Percentiles rank a stretch among this genome's conserved stretches.
Conservation (phyloP, 768 basidiomycete species). For the Boletus bicolor region DNA sequence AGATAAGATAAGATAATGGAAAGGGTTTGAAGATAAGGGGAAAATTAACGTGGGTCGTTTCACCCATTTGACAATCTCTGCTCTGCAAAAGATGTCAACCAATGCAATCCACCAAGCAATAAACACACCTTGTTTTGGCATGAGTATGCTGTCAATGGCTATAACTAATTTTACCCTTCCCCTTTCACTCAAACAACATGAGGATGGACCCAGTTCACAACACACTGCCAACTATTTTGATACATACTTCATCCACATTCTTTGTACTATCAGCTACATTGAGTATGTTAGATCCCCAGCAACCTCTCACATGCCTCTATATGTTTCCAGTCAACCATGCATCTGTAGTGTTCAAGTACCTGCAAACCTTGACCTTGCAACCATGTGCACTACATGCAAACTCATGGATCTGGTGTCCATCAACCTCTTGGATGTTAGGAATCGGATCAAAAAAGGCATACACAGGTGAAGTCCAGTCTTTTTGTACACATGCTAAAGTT, state of each 20-base stretch:
- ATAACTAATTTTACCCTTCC: not conserved
- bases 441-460: constrained; percentile 36
- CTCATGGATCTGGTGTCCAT: constrained; percentile 22
- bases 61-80: not conserved
- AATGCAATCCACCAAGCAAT: not conserved
- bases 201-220: not conserved
- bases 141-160: not conserved
- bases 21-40: no score
- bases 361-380: constrained; percentile 20
- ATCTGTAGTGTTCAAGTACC: constrained; percentile 29
- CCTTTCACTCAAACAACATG: not conserved
- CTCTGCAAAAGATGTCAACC: not conserved
- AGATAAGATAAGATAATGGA: no score
- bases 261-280: constrained; percentile 7
- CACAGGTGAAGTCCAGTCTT: constrained; percentile 32
- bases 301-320: constrained; percentile 26
- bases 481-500: not conserved
- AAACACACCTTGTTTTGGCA: not conserved
- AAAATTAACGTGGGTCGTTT: no score
- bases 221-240: not conserved
- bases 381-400: constrained; percentile 26
- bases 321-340: constrained; percentile 31
- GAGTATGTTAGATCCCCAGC: constrained; percentile 32
- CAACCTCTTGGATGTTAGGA: constrained; percentile 17
- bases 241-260: not conserved